Evolutionary conservation across 2,329 filamentous ascomycete species (phyloP).

Genomic region (Venturiaceae sp.): DNA sequence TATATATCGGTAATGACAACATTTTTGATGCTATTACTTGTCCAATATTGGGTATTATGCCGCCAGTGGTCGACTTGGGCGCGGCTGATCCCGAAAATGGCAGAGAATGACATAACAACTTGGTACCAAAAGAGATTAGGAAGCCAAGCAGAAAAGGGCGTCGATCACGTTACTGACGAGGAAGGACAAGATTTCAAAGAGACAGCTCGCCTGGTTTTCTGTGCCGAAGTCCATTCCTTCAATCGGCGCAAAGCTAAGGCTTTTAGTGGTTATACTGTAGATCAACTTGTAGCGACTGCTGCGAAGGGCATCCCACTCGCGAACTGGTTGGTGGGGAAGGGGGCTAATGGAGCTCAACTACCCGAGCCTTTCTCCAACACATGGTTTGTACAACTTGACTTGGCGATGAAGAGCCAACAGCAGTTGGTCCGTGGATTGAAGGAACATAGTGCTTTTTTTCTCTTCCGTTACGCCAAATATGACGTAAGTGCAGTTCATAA

Average conservation of each 20-base stretch:
- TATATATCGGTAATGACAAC: background rate
- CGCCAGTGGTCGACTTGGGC: background rate
- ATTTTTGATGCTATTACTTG: background rate
- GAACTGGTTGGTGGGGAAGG: background rate
- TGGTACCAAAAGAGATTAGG: background rate
- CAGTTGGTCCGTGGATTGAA: background rate
- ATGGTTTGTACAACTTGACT: background rate
- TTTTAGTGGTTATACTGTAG: background rate
- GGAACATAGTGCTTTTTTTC: constrained; percentile 1
- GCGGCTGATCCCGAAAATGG: background rate
- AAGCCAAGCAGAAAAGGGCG: background rate
- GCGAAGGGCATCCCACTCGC: background rate
- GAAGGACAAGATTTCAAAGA: background rate
- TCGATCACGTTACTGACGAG: background rate
- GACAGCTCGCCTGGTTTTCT: background rate
- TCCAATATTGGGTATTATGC: background rate
- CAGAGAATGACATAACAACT: background rate
- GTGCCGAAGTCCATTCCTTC: background rate
- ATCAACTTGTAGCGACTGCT: background rate
- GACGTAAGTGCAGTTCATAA: constrained; percentile 1
- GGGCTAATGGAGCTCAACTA: background rate
- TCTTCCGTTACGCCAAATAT: background rate
- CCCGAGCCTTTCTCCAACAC: background rate
- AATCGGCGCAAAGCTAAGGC: background rate
- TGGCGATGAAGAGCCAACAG: background rate